Base-by-base conservation (phyloP, 768 basidiomycete genomes). In the Termitomyces sp. region DNA sequence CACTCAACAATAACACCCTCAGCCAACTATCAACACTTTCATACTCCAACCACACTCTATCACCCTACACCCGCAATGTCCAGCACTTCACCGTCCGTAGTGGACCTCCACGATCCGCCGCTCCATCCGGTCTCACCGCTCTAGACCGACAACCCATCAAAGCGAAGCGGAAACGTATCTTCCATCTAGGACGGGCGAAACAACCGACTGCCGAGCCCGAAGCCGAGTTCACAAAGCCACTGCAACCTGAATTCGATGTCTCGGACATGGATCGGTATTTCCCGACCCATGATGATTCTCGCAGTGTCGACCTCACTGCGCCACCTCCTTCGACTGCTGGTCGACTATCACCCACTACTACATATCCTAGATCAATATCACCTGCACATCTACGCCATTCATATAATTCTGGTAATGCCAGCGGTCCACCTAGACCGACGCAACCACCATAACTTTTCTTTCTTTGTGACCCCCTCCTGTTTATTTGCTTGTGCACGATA, bases 61-160 rank as follows among this genome's bases (percentile, higher is more conserved):
- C 90, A 0, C 96, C 95, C 0, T 98, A 96, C 69, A 97, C 95
- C 6, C 84, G 93, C 51, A 86, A 88, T 13, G 77, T 94, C 27
- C 87, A 89, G 56, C 94, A 97, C 69, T 95, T 96, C 68, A 92
- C 94, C 1, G 93, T 97, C 12, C 82, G 94, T 31, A 92, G 91
- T 55, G 90, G 88, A 22, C 94, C 93, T 0, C 89, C 86, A 18
- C 75, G 83, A 31, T 64, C 62, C 10, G 64, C 66, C 7, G 66
- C 69, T 23, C 50, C 64, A 3, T 56, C 56, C 22, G 57, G 60
- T 15, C 35, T 58, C 5, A 50, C 56, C 13, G 52, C 59, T 43
- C 53, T 61, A 32, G 81, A 84, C 52, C 74, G 76, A 25, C 83
- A 75, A 46, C 82, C 84, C 3, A 74, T 84, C 12, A 91, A 88